Percentiles rank a stretch among this genome's conserved stretches.
Conservation (phyloP, 768 basidiomycete genomes). For the Suillus fuscotomentosus region DNA sequence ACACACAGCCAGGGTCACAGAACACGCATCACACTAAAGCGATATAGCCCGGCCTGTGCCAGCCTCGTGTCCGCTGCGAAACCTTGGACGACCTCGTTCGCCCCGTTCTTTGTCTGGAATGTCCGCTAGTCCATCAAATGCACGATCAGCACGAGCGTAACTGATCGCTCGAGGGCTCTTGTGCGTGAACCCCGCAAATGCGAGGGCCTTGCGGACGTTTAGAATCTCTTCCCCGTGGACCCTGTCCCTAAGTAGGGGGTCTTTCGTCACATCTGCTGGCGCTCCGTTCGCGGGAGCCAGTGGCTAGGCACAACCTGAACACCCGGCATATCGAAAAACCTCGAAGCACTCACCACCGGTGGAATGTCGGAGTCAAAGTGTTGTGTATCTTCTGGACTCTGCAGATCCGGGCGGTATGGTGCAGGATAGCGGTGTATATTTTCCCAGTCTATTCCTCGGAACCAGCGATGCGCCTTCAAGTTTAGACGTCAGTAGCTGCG, state of each 20-base stretch:
- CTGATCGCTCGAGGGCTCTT: slow-evolving; percentile 80
- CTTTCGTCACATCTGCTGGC: slow-evolving; percentile 79
- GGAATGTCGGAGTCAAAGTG: slow-evolving; percentile 97
- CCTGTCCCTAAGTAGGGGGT: slow-evolving; percentile 85
- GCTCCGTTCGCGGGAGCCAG: slow-evolving; percentile 87
- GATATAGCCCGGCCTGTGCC: slow-evolving; percentile 83
- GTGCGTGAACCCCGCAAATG: slow-evolving; percentile 90
- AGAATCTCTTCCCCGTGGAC: slow-evolving; percentile 84
- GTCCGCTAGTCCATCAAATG: slow-evolving; percentile 59
- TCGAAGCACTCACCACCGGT: slow-evolving; percentile 62
- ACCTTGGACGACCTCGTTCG: slow-evolving; percentile 62
- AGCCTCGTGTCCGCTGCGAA: slow-evolving; percentile 59
- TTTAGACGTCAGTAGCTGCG: slow-evolving; percentile 16
- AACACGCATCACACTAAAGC: slow-evolving; percentile 51
- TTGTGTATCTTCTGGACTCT: slow-evolving; percentile 80
- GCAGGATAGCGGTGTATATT: slow-evolving; percentile 82
- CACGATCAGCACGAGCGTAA: slow-evolving; percentile 73
- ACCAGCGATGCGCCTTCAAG: slow-evolving; percentile 80
- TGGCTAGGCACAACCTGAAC: slow-evolving; percentile 50
- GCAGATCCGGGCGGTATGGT: slow-evolving; percentile 87
- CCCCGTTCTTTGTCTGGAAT: slow-evolving; percentile 46
- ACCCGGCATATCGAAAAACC: slow-evolving; percentile 26
- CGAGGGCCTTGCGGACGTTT: slow-evolving; percentile 86
- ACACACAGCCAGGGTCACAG: slow-evolving; percentile 25
- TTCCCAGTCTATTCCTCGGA: slow-evolving; percentile 86